Evolutionary conservation across 371 early-diverging fungal species (phyloP), one percentile per base, ranked within the genome.

Genomic region (Ecytonucleospora hepatopenaei): DNA sequence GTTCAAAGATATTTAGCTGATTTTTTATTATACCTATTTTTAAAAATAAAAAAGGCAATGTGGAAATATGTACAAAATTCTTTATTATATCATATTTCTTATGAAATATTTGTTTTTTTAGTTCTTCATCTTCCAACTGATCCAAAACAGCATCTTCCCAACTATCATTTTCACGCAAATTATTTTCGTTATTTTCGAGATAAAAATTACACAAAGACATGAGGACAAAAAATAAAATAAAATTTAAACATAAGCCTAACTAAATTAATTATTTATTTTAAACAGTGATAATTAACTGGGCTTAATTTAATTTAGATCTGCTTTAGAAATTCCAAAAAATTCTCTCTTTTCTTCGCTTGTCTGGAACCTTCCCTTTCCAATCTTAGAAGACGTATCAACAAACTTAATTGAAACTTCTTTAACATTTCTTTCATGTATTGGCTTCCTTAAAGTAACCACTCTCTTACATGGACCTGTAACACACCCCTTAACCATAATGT

Each of bases 311-410:
- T 24, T 55, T 55, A 81, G 51, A 47, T 78, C 78, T 55, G 75
- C 67, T 74, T 82, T 82, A 51, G 68, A 68, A 33, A 68, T 74
- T 59, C 82, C 94, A 85, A 88, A 86, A 87, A 91, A 94, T 64
- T 86, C 84, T 78, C 84, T 83, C 89, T 96, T 96, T 85, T 98
- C 98, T 78, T 84, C 89, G 72, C 86, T 82, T 78, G 98, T 94
- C 85, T 98, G 97, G 95, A 95, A 96, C 80, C 98, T 90, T 84
- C 97, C 98, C 83, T 91, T 91, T 77, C 98, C 98, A 82, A 92
- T 94, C 88, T 95, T 95, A 85, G 95, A 94, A 60, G 92, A 87
- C 59, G 98, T 98, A 83, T 98, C 96, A 85, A 98, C 90, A 85
- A 94, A 95, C 81, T 86, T 86, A 83, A 95, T 86, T 71, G 80